Conservation (phyloP, 2,329 filamentous ascomycete genomes). For the Endocalyx cinctus region DNA sequence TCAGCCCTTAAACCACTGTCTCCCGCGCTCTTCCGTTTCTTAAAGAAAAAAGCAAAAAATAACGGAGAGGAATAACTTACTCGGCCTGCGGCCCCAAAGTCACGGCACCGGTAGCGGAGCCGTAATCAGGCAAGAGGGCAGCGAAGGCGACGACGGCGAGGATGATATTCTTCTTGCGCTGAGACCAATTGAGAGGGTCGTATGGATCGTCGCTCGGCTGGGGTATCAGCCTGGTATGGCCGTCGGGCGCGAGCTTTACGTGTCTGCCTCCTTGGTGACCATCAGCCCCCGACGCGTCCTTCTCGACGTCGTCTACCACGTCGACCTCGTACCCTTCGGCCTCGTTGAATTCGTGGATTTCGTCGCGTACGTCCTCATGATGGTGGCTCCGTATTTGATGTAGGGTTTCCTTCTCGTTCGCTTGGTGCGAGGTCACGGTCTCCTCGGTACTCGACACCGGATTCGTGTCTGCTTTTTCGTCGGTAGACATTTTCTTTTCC, state of each 20-base stretch:
- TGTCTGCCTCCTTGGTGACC: constrained; percentile 10
- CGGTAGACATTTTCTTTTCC: no score
- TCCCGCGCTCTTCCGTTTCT: no score
- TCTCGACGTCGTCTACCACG: constrained; percentile 27
- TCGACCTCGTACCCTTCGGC: constrained; percentile 34
- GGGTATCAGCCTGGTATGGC: constrained; percentile 45
- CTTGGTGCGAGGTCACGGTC: no score
- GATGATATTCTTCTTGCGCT: constrained; percentile 42
- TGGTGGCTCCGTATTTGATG: no score
- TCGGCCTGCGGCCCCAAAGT: constrained; percentile 38
- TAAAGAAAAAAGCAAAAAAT: neutral
- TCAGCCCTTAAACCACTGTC: no score
- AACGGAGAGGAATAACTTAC: no score
- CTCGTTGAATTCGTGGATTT: constrained; percentile 31
- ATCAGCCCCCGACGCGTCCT: constrained; percentile 5
- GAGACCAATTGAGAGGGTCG: constrained; percentile 51
- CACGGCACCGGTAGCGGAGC: constrained; percentile 39
- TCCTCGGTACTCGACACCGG: no score
- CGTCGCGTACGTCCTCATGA: no score
- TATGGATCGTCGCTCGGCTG: constrained; percentile 46
- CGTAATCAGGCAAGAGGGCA: constrained; percentile 46
- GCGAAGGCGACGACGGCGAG: constrained; percentile 42
- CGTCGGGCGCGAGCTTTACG: constrained; percentile 34
- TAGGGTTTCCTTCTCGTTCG: no score
- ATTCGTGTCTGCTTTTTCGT: no score